phyloP scores from a whole-genome alignment of 257 asterid species.

The Solanum megistacrolobum region DNA sequence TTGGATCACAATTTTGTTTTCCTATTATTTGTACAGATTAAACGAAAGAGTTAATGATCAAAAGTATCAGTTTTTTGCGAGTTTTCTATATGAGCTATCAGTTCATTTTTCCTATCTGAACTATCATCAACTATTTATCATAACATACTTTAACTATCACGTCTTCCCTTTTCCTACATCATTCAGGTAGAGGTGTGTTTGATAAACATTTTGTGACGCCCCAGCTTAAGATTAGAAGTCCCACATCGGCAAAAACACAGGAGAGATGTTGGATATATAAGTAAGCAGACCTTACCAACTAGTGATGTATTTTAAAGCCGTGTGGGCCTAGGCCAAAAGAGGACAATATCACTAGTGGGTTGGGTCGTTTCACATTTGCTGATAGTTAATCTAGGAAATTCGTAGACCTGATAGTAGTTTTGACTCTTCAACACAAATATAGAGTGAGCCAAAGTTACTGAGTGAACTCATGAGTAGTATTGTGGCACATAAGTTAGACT shows the following conservation, averaged over 20 bases:
- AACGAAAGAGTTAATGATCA: neutral
- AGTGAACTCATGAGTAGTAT: neutral
- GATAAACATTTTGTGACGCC: neutral
- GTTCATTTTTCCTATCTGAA: neutral
- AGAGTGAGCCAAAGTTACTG: neutral
- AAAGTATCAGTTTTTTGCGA: too few species aligned
- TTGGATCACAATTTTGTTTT: neutral
- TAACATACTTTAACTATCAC: neutral
- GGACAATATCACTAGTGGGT: neutral
- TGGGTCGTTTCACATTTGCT: neutral
- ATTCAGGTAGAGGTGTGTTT: neutral
- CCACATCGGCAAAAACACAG: neutral
- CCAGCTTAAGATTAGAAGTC: neutral
- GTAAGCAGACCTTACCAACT: neutral
- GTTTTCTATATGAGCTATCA: neutral
- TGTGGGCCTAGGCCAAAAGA: neutral
- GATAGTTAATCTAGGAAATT: neutral
- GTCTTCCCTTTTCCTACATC: neutral
- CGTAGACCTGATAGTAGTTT: neutral
- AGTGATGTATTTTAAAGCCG: accelerated
- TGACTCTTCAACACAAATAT: neutral
- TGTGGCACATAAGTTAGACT: neutral
- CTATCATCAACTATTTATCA: neutral
- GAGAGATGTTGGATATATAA: neutral
- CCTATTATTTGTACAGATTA: neutral